Conservation (phyloP, 129 eudicot genomes). For the Artemisia tridentata region DNA sequence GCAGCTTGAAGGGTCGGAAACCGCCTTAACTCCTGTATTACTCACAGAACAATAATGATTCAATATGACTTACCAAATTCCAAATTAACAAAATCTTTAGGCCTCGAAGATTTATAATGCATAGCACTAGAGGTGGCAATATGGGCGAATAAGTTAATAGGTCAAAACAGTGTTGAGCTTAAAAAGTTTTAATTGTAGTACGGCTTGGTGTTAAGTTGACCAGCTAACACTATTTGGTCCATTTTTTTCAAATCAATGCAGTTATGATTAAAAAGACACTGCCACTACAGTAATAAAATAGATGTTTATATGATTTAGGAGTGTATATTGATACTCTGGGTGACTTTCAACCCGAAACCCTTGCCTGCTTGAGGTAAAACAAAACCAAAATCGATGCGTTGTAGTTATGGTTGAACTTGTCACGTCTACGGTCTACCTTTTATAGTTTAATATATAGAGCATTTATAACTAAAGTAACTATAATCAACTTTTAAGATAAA, state of each 20-base stretch:
- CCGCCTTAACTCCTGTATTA: constrained; percentile 52
- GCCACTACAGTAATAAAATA: too few relatives aligned
- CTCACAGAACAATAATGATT: neutral
- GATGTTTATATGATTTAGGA: too few relatives aligned
- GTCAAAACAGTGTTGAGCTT: neutral
- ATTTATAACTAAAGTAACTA: neutral
- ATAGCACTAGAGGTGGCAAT: neutral
- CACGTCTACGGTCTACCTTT: neutral
- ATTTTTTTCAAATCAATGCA: neutral
- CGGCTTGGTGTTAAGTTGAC: neutral
- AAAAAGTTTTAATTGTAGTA: neutral
- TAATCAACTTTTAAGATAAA: neutral
- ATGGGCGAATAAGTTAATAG: neutral
- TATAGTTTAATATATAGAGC: neutral
- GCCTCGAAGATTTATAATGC: neutral
- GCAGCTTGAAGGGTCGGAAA: constrained; percentile 54
- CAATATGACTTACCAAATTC: neutral
- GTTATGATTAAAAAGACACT: too few relatives aligned
- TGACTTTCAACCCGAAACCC: too few relatives aligned
- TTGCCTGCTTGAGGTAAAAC: too few relatives aligned
- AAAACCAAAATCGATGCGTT: too few relatives aligned
- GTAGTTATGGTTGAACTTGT: neutral
- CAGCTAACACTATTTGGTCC: neutral
- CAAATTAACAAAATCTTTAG: neutral
- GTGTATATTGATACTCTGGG: too few relatives aligned